Base-by-base conservation (phyloP, 2,329 filamentous ascomycete species). In the Colletotrichum spaethianum region DNA sequence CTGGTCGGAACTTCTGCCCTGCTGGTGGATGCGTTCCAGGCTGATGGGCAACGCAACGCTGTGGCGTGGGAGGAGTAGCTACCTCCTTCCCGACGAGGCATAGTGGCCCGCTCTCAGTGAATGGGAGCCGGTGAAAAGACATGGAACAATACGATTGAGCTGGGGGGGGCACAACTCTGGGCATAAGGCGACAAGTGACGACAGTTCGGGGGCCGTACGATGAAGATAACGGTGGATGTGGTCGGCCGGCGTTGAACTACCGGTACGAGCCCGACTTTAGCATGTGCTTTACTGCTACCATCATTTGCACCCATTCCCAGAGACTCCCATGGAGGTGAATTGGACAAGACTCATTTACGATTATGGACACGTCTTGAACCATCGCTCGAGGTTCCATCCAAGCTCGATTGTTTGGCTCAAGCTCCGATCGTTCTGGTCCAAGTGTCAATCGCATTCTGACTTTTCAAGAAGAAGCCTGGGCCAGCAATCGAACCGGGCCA, bases 31-130 rank as follows among this genome's bases (percentile, higher is more conserved):
- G 55, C 48, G 52, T 69, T 72, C 57, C 69, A 72, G 52, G 59
- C 53, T 53, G 52, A 50, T 38, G 69, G 70, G 46, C 60, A 66
- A 66, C 55, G 70, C 70, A 72, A 72, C 59, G 66, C 40, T 60
- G 70, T 70, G 67, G 67, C 56, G 46, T 63, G 59, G 59, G n/a
- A 31, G 50, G 64, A 42, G 33, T 38, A 38, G 40, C 38, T 55
- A 42, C 31, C 70, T 62, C 70, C 55, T 66, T 61, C 60, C 61
- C 42, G 40, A 61, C 48, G n/a, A 18, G 67, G 67, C 55, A 65
- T 71, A 36, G 67, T 57, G 50, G 53, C 44, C 55, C 31, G 28
- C 40, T 28, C 46, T 67, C n/a, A 56, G 53, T 42, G 20, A 62
- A 56, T 62, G 42, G 67, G 67, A 42, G 55, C 40, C 40, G 55